Percentiles rank a stretch among this genome's conserved stretches.
These are phyloP conservation scores for Melanopsichium pennsylvanicum DNA, from an alignment of 1,284 basidiomycete genomes.

Conservation along the genomic window DNA sequence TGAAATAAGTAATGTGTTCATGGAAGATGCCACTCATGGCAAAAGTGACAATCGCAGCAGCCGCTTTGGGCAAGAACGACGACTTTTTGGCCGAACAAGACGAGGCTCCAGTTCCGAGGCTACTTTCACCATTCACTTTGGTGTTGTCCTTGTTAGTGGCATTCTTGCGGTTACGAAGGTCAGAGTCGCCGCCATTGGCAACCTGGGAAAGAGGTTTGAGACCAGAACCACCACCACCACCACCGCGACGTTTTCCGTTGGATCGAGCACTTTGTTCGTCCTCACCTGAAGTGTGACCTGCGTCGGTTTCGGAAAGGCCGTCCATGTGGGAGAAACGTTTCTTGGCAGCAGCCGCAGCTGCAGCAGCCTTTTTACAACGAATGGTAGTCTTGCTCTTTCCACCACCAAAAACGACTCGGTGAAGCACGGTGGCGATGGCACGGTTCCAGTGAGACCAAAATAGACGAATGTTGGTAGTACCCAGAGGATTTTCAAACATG, in stretches of 20 bases:
- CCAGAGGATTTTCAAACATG: slow-evolving; percentile 63
- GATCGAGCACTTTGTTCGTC: slow-evolving; percentile 38
- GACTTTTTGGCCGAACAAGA: slow-evolving; percentile 21
- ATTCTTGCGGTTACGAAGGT: slow-evolving; percentile 25
- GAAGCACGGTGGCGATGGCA: slow-evolving; percentile 62
- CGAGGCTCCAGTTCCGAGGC: too few relatives aligned
- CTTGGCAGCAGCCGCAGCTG: slow-evolving; percentile 1
- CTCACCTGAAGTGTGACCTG: slow-evolving; percentile 49
- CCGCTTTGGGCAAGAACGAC: slow-evolving; percentile 57
- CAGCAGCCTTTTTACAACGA: slow-evolving; percentile 25
- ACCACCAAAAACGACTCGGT: slow-evolving; percentile 64
- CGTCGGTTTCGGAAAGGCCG: slow-evolving; percentile 58
- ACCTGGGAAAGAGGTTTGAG: slow-evolving; percentile 44
- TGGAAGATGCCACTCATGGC: slow-evolving; percentile 61
- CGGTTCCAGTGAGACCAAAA: slow-evolving; percentile 66
- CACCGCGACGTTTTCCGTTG: slow-evolving; percentile 12
- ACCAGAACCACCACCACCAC: slow-evolving; percentile 6
- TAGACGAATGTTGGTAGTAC: slow-evolving; percentile 61
- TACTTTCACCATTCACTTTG: slow-evolving; percentile 1
- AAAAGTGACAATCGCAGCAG: slow-evolving; percentile 59
- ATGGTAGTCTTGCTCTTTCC: slow-evolving; percentile 34
- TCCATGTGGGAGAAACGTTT: slow-evolving; percentile 49
- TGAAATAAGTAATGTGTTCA: slow-evolving; percentile 62
- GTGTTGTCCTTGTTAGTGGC: slow-evolving; percentile 22
- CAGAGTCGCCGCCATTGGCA: slow-evolving; percentile 9